Conservation (phyloP, 2,329 filamentous ascomycete species). For the Furcasterigmium furcatum region DNA sequence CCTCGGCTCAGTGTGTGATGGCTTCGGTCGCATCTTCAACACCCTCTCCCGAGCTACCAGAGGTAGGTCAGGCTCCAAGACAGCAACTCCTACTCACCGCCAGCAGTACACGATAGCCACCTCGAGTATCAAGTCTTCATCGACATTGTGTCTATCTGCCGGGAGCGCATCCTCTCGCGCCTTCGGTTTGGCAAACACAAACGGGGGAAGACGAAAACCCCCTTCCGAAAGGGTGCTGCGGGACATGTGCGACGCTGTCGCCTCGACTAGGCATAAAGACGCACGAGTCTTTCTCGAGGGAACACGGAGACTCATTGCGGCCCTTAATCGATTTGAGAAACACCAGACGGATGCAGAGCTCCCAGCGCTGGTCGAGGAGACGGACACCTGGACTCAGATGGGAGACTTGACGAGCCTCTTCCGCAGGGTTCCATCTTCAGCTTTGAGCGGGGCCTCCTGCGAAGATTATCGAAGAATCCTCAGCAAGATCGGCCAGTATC, state of each 20-base stretch:
- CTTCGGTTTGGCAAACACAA: slow-evolving; percentile 15
- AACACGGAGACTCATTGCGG: not conserved
- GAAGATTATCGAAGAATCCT: slow-evolving; percentile 25
- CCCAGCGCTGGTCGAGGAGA: slow-evolving; percentile 21
- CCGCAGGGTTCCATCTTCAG: not conserved
- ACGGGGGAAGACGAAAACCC: slow-evolving; percentile 10
- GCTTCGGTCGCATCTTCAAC: slow-evolving; percentile 5
- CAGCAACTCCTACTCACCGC: no score
- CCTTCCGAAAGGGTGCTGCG: slow-evolving; percentile 2
- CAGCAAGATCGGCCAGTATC: slow-evolving; percentile 31
- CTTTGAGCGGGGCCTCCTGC: slow-evolving; percentile 9
- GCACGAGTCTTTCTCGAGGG: slow-evolving; percentile 10
- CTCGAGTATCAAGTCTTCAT: slow-evolving; percentile 16
- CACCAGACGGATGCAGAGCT: slow-evolving; percentile 18
- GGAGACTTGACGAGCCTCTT: no score
- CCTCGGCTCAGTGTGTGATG: slow-evolving; percentile 10
- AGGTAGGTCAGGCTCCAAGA: no score
- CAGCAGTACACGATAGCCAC: no score
- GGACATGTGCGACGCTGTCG: not conserved
- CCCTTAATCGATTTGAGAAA: slow-evolving; percentile 14
- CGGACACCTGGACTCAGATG: slow-evolving; percentile 18
- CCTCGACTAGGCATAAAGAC: no score
- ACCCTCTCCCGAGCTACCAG: no score
- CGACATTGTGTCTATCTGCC: slow-evolving; percentile 26
- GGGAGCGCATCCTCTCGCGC: slow-evolving; percentile 20